These are phyloP conservation scores for Combretum micranthum DNA, from an alignment of 345 rosid species.

Conservation along the genomic window DNA sequence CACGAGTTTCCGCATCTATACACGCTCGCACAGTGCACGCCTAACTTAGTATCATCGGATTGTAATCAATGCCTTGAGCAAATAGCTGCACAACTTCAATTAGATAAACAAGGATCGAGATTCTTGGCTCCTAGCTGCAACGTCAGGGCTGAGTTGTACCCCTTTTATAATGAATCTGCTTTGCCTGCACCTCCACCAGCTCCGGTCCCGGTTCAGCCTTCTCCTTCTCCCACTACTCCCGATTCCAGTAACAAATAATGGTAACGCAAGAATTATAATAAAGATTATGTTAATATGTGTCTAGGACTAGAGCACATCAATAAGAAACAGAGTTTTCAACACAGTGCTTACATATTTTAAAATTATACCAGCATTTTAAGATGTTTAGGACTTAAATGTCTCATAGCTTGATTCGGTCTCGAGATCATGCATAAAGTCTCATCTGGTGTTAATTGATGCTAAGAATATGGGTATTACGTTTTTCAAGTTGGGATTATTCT, in stretches of 20 bases:
- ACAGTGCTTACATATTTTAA: no score
- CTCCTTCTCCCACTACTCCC: background rate
- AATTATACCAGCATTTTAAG: no score
- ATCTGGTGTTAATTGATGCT: no score
- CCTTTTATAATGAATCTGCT: no score
- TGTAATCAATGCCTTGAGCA: constrained; percentile 30
- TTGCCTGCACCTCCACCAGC: constrained; percentile 9
- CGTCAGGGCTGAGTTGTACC: constrained; percentile 29
- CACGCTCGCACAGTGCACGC: constrained; percentile 42
- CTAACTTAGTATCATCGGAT: constrained; percentile 24
- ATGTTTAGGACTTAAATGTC: no score
- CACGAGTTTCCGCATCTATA: constrained; percentile 19
- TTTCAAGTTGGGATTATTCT: no score
- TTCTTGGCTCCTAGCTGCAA: constrained; percentile 32
- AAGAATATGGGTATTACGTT: no score
- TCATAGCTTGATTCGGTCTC: no score
- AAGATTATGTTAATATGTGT: constrained; percentile 14
- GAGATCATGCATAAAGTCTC: no score
- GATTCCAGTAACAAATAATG: constrained; percentile 1
- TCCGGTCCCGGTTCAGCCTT: background rate
- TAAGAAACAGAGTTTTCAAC: no score
- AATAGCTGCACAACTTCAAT: constrained; percentile 11
- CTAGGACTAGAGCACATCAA: no score
- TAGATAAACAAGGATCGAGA: constrained; percentile 22
- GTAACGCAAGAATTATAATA: background rate